These are phyloP conservation scores for Eucalyptus sideroxylon DNA, from an alignment of 345 rosid species.

Conservation along the genomic window DNA sequence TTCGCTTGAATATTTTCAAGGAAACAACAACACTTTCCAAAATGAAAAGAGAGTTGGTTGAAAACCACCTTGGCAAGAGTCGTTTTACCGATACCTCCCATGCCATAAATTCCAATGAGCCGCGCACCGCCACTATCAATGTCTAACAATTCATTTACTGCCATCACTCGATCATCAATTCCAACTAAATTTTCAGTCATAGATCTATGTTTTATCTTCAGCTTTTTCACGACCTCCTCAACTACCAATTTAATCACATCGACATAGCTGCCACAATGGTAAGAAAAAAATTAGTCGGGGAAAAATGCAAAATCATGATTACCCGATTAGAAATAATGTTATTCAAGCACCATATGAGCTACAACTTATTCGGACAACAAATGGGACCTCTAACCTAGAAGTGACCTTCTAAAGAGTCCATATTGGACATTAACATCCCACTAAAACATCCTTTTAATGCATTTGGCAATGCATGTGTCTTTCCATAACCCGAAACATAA, in stretches of 20 bases:
- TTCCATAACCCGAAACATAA: background rate
- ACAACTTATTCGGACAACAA: background rate
- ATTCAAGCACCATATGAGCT: background rate
- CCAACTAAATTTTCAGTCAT: background rate
- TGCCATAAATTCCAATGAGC: background rate
- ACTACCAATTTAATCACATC: background rate
- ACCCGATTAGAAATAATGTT: fast-evolving
- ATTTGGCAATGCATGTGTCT: background rate
- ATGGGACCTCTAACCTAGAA: background rate
- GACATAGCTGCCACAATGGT: background rate
- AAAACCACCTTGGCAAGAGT: background rate
- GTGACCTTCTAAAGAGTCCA: background rate
- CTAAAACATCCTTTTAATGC: background rate
- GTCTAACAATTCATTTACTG: background rate
- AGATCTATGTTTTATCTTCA: background rate
- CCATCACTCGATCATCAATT: background rate
- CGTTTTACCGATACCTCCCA: background rate
- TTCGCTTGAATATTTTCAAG: too few species aligned
- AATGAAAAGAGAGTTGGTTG: too few species aligned
- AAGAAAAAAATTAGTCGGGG: background rate
- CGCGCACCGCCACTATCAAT: fast-evolving
- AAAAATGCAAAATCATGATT: background rate
- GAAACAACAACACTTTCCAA: too few species aligned
- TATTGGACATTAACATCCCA: background rate
- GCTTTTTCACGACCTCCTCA: background rate